Base-by-base conservation (phyloP, 352 stramenopile genomes). In the Thraustochytrium sp. region DNA sequence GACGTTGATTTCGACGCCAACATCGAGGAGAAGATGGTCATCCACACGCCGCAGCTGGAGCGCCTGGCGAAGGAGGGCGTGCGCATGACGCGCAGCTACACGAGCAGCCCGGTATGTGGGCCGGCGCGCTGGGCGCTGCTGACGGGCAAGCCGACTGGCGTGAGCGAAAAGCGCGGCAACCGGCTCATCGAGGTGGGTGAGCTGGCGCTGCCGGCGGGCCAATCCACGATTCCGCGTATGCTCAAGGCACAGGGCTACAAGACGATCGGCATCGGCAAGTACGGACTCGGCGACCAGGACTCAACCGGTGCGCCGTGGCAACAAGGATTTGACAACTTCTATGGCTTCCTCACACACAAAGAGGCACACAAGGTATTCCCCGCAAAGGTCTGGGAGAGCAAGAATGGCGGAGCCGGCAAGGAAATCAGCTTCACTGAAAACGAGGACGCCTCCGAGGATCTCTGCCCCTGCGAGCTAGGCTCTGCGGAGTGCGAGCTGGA, bases 271-370 rank as follows among this genome's bases (percentile, higher is more conserved):
- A 36, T 77, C 26, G 65, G 65, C 40, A 77, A 77, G 65, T 77
- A 44, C 21, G 65, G 65, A 26, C 65, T 77, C 26, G 65, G 65
- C 8, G 31, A 13, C n/a, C 13, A 77, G 23, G 42, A 40, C 26
- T 40, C 42, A n/a, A 38, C 42, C 31, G 65, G 65, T 18, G 65
- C 65, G 9, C 65, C 65, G 31, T 77, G 65, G 65, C n/a, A 62
- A 75, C 65, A 77, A 72, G 65, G 65, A 18, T 62, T 77, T 75
- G 65, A 77, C 46, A 18, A 54, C 16, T 77, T 77, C 46, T 77
- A 77, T 26, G 65, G 65, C 42, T 77, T 36, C 34, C 26, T 77
- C 8, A 77, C 65, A 13, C 65, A 77, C 26, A 36, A 16, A 0
- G 65, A 77, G 34, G 65, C 65, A 11, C 65, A 77, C 26, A 1